Conservation (phyloP, 164 flowering plant genomes). For the Kingdonia uniflora region DNA sequence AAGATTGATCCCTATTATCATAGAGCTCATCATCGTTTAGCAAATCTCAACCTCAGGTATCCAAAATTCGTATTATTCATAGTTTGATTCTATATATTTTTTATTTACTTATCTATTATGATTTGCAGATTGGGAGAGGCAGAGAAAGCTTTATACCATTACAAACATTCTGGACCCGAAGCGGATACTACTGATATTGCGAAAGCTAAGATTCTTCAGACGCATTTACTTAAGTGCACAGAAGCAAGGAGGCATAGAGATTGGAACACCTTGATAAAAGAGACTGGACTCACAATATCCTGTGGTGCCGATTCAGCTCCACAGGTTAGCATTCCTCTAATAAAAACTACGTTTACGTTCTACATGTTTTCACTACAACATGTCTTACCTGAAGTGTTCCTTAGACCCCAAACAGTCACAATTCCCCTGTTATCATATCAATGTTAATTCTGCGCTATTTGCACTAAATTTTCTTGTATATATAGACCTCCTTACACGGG, state of each 20-base stretch:
- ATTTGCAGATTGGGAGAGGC: slow-evolving; percentile 61
- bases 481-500: too few species aligned
- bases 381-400: too few species aligned
- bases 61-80: not conserved
- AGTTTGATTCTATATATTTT: not conserved
- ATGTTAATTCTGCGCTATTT: too few species aligned
- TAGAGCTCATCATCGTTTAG: slow-evolving; percentile 73
- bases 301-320: slow-evolving; percentile 77
- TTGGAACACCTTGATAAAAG: slow-evolving; percentile 51
- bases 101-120: not conserved
- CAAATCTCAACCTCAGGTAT: slow-evolving; percentile 56
- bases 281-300: slow-evolving; percentile 35
- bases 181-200: slow-evolving; percentile 23
- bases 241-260: slow-evolving; percentile 44
- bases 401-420: too few species aligned
- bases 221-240: slow-evolving; percentile 32
- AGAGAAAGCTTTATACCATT: slow-evolving; percentile 60
- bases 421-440: too few species aligned
- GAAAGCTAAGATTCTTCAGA: slow-evolving; percentile 37
- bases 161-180: slow-evolving; percentile 35
- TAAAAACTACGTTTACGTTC: not conserved
- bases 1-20: slow-evolving; percentile 56
- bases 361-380: too few species aligned
- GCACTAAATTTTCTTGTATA: too few species aligned
- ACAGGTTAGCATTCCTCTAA: slow-evolving; percentile 27